Evolutionary conservation across 345 rosid species (phyloP), one percentile per base, ranked within the genome.

Genomic region (Cochlearia excelsa): DNA sequence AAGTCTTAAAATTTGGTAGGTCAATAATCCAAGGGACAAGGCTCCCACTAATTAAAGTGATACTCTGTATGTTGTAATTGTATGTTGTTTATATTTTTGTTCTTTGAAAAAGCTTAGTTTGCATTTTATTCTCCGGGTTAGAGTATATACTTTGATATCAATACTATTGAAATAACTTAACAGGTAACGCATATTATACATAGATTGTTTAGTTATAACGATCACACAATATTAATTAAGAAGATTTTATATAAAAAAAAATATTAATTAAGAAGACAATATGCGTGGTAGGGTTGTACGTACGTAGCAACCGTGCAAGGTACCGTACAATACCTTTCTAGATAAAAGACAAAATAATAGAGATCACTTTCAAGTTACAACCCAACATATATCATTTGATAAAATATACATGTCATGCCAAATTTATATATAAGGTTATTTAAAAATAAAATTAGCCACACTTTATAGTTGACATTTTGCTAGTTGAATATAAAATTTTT

Each of bases 41-140:
- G 40, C 48, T 40, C 48, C 57, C 66, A 61, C 66, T 61, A 61
- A 30, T 30, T 33, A 26, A 4, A 23, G 29, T 59, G 34, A 59
- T 31, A 9, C 38, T 38, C 9, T n/a, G 51, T 4, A 23, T 2
- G 5, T 34, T 34, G 41, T 54, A 53, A 11, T 37, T 2, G 40
- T 26, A 34, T 6, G 11, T 54, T 28, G 30, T 54, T 38, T 8
- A 54, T 42, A 38, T 4, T 26, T 29, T 16, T 16, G 23, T n/a
- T 41, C 16, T 8, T 8, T 5, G 31, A 4, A 37, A 9, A 26
- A 38, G 26, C 2, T 2, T 33, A 2, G 35, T 47, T 49, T 26
- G 40, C 42, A 42, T 41, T 51, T 62, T 51, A 41, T 41, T 44
- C 57, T 41, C 2, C 7, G 11, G 58, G 42, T 2, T 7, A 26